Evolutionary conservation across 805 yeast genomes (phyloP), one percentile per base, ranked within the genome.

Genomic region (Zygosaccharomyces lentus): DNA sequence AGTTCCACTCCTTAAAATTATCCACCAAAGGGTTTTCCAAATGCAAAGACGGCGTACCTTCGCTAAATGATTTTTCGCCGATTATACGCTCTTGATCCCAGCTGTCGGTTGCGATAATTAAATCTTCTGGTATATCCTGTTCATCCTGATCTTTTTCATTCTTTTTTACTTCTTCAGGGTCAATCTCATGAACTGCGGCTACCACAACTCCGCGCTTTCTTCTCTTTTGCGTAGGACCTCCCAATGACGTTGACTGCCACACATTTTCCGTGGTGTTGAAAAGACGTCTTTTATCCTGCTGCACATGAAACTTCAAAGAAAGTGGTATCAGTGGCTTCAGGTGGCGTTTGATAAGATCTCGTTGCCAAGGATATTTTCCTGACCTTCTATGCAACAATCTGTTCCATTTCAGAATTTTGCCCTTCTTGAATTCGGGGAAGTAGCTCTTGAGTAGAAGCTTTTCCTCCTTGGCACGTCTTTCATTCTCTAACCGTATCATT

Each of bases 31-130:
- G 41, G 27, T 52, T 54, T 24, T 37, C 43, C 6, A 41, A 41
- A 12, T 26, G 21, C 12, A 29, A 37, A 6, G 31, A 9, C 2
- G 41, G 34, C 8, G 15, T 29, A 32, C 37, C 47, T 3, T 40
- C 34, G 10, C 41, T 31, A 13, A 34, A 38, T 16, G 47, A 37
- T 23, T 43, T 41, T n/a, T 49, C 81, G 36, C 78, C 78, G 12
- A 84, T 69, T 17, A 84, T 79, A 9, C 66, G 70, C 23, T 79
- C 81, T 55, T 82, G 86, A 53, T 85, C 80, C 95, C 95, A 87
- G 47, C 83, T 87, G 13, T 85, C 83, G 0, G 89, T 74, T 0
- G 90, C 82, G 17, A 86, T 66, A 2, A 83, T 68, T 41, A 84
- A 58, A 48, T 82, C 85, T 34, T 76, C 78, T 26, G 77, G 59